Conservation (phyloP, 2,329 filamentous ascomycete species). For the Stemphylium lycopersici region DNA sequence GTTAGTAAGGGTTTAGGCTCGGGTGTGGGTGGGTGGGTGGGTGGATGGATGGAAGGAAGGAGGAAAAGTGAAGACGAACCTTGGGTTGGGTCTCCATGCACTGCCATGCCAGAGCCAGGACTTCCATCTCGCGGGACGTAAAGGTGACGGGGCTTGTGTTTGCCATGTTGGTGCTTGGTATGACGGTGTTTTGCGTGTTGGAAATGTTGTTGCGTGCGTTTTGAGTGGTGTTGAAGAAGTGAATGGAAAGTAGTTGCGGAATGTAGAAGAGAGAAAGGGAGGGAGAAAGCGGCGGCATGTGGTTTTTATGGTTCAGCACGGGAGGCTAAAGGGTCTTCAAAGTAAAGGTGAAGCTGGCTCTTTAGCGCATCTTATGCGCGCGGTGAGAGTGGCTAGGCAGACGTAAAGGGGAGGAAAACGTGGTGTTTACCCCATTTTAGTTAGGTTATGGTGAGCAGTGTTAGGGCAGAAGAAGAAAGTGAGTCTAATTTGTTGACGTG, state of each 20-base stretch:
- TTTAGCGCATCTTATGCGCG: neutral
- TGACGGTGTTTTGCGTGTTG: slow-evolving; percentile 8
- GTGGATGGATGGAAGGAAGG: neutral
- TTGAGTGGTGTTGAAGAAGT: neutral
- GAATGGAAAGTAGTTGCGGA: slow-evolving; percentile 1
- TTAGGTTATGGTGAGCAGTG: neutral
- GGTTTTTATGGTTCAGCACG: neutral
- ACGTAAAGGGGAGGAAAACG: slow-evolving; percentile 6
- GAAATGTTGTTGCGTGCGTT: no score
- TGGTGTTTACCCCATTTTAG: slow-evolving; percentile 4
- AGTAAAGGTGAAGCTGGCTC: slow-evolving; percentile 8
- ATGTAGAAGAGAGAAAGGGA: neutral
- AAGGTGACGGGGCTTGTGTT: slow-evolving; percentile 18
- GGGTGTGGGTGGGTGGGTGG: neutral
- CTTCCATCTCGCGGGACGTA: slow-evolving; percentile 36
- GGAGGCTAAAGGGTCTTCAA: neutral
- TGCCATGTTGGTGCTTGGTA: slow-evolving; percentile 15
- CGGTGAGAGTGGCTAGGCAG: slow-evolving; percentile 13
- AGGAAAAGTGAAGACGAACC: slow-evolving; percentile 18
- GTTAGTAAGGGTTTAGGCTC: no score
- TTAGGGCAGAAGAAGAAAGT: neutral
- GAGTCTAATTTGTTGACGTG: neutral
- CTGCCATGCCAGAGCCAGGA: slow-evolving; percentile 43
- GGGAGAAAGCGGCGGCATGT: neutral
- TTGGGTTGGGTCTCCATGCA: slow-evolving; percentile 44